Conservation (phyloP, 768 basidiomycete genomes). For the Postia placenta region DNA sequence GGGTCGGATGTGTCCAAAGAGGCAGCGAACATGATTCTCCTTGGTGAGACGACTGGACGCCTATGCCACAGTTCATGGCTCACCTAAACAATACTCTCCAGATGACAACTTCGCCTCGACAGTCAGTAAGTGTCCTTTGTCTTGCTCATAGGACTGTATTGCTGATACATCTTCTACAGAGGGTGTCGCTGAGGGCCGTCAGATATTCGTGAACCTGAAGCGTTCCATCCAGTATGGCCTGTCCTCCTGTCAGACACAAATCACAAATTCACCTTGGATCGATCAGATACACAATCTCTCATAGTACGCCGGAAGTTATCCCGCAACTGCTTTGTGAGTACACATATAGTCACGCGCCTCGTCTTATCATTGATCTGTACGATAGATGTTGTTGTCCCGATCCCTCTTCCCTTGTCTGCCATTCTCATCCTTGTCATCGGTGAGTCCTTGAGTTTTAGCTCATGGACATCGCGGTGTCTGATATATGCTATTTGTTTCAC, state of each 20-base stretch:
- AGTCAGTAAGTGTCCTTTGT: slow-evolving; percentile 43
- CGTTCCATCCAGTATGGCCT: slow-evolving; percentile 55
- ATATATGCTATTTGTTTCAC: background rate
- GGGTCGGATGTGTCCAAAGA: slow-evolving; percentile 73
- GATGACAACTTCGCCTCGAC: slow-evolving; percentile 72
- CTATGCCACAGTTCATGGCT: background rate
- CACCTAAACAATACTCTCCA: slow-evolving; percentile 14
- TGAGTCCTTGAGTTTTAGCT: slow-evolving; percentile 21
- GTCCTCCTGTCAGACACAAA: background rate
- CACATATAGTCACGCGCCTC: background rate
- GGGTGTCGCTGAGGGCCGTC: slow-evolving; percentile 63
- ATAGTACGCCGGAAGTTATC: slow-evolving; percentile 65
- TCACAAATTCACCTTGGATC: background rate
- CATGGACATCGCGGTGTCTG: background rate
- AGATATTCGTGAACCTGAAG: slow-evolving; percentile 67
- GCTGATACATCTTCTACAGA: slow-evolving; percentile 26
- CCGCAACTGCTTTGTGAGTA: slow-evolving; percentile 59
- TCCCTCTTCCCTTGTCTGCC: slow-evolving; percentile 60
- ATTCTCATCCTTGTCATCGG: slow-evolving; percentile 69
- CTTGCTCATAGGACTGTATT: background rate
- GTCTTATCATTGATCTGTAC: background rate
- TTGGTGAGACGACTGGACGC: slow-evolving; percentile 34
- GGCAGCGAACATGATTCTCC: slow-evolving; percentile 69
- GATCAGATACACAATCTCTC: slow-evolving; percentile 53
- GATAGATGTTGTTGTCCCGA: slow-evolving; percentile 59